phyloP scores from a whole-genome alignment of 2,329 filamentous ascomycete species.

The Metarhizium rileyi region DNA sequence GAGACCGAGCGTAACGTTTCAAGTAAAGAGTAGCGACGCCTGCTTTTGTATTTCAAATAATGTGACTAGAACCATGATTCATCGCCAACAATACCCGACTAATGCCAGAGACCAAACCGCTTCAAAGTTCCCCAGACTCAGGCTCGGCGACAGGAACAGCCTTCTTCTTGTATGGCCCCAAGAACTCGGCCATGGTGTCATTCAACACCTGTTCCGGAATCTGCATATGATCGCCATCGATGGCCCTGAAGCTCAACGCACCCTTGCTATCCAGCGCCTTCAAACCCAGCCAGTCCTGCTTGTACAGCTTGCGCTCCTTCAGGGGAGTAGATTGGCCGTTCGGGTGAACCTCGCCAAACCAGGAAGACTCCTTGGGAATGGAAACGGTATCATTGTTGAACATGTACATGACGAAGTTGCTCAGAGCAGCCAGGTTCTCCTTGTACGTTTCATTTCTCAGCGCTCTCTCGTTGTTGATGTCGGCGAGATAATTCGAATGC shows the following conservation, averaged over 20 bases:
- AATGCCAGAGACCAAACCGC: background rate
- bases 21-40: background rate
- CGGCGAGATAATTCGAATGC: slow-evolving; percentile 79
- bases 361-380: slow-evolving; percentile 80
- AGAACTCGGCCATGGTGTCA: slow-evolving; percentile 56
- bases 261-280: slow-evolving; percentile 69
- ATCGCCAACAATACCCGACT: background rate
- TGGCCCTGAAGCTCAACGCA: slow-evolving; percentile 63
- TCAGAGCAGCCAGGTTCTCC: slow-evolving; percentile 56
- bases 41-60: background rate
- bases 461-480: slow-evolving; percentile 86
- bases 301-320: slow-evolving; percentile 62
- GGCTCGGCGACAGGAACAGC: slow-evolving; percentile 10
- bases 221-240: slow-evolving; percentile 76
- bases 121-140: slow-evolving; percentile 28
- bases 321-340: slow-evolving; percentile 55
- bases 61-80: background rate
- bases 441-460: slow-evolving; percentile 68
- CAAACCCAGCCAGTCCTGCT: slow-evolving; percentile 89
- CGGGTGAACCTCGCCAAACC: slow-evolving; percentile 80
- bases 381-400: slow-evolving; percentile 82
- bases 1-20: background rate
- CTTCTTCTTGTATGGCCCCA: slow-evolving; percentile 41
- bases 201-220: slow-evolving; percentile 57
- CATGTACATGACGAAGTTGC: slow-evolving; percentile 79